Base-by-base conservation (phyloP, 106 monocot species). In the Dendrobium officinale region DNA sequence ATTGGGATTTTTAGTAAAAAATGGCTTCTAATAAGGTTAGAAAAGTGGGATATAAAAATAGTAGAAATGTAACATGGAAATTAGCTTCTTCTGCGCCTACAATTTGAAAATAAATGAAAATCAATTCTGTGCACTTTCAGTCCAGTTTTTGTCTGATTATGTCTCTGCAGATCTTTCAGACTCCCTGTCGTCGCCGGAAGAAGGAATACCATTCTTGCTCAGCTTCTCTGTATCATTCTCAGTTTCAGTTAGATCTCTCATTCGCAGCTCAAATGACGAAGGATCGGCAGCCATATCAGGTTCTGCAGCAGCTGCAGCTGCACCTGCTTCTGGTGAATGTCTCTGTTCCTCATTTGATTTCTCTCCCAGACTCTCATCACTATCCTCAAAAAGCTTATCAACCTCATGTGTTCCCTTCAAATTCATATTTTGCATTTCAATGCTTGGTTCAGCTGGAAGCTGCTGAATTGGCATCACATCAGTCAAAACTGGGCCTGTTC, bases 401-500 rank as follows among this genome's bases (percentile, higher is more conserved):
- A 42, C 83, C 40, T 86, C 92, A 45, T 78, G 87, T 47, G 42
- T 73, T 18, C 77, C 73, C 66, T 85, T 86, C 6, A 75, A 7
- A 43, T 84, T 77, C 1, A 51, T 18, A 13, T 77, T 47, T 58
- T 61, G 67, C 43, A 78, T 75, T 6, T 31, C 49, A 18, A 61
- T 66, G 41, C 84, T 82, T 20, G 78, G 43, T 56, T 84, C 83
- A 47, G 48, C 80, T 22, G 86, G 89, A 45, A 72, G 73, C 85
- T 91, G 98, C 43, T 84, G 88, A 64, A 95, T 87, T 18, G 95
- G 92, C 79, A 88, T 79, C 2, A 83, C 89, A 87, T 87, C 78
- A 33, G 86, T 87, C 58, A 94, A 80, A 27, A 80, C 48, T 26
- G 74, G 83, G 47, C 85, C 85, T 26, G 67, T 68, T 42, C 82